Evolutionary conservation across 805 yeast species (phyloP), one percentile per base, ranked within the genome.

Genomic region (Metschnikowia peoriensis): DNA sequence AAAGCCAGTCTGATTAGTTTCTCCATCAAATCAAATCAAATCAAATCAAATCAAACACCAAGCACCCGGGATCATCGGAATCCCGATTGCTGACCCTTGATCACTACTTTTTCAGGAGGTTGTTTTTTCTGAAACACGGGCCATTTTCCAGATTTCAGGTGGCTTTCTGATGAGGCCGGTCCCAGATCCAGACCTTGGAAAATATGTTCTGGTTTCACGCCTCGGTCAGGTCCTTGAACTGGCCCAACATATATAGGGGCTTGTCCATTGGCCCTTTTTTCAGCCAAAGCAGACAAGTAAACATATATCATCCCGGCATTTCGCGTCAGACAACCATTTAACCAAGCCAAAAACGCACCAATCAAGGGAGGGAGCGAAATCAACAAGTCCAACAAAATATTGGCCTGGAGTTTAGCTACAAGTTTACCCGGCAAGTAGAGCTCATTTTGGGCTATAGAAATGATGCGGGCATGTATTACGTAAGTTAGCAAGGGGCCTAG

Each of bases 401-500:
- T 88, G 14, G 86, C 86, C 52, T 88, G 84, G 82, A 93, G 76
- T 61, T 88, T 83, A 6, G 89, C 84, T 47, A 81, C 76, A 14
- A 87, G 62, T 27, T 75, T 78, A 1, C 67, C 64, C 5, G 96
- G 96, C 10, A 89, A 58, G 10, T 80, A 69, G 46, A 85, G 76
- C 45, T 76, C 71, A 17, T 79, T 75, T 50, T 82, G 79, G 0
- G 93, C 94, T 51, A 80, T 66, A 28, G 74, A 71, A 28, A 89
- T 76, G 55, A 92, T 66, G 54, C 91, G 76, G 3, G 84, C 79
- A 66, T 92, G 97, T 38, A 90, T 78, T 1, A 80, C 84, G 67
- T 86, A 93, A 91, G 90, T 89, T 50, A 84, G 61, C 4, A 84
- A 57, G 0, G 97, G 96, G 0, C 98, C 98, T n/a, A 93, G 67